Base-by-base conservation (phyloP, 345 rosid species). In the Chamaenerion angustifolium region DNA sequence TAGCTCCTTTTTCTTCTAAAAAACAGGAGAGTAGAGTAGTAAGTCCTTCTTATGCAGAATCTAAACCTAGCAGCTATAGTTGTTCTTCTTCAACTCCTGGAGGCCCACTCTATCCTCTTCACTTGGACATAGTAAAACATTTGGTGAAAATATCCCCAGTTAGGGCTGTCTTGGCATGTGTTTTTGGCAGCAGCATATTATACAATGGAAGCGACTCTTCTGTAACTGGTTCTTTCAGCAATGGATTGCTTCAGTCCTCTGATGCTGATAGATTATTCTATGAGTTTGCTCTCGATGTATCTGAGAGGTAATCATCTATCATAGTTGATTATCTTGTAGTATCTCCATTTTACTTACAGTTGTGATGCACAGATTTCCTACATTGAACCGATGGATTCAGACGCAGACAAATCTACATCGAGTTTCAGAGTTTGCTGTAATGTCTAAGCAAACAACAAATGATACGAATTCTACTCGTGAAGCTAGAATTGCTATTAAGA, bases 241-340 rank as follows among this genome's bases (percentile, higher is more conserved):
- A 73, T 63, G 84, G 76, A 54, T 64, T 70, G 17, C 46, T 77
- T 67, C 78, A 70, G 63, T 66, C 80, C 43, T 75, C 95, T 69
- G 96, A 86, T 52, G 64, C 76, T 49, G 95, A 83, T 62, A 67
- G 76, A 64, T 58, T 80, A 61, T 86, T 86, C 62, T 90, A 81
- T 63, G 98, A 90, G 73, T 90, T 90, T 69, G 93, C 96, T 54
- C 96, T 90, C 66, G 98, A 90, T 75, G 94, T 86, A 55, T 90
- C 98, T 70, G 96, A 83, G 71, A 90, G 98, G 98, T 90, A 72
- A 11, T 51, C 37, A n/a, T 56, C 25, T 52, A 50, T 31, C 18
- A 46, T 10, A 42, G 12, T 54, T 10, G 4, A 3, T 37, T 10
- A 11, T 52, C 10, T 42, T 19, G 16, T 15, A 15, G 2, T 25